phyloP scores from a whole-genome alignment of 1,139 yeast species.

The Debaryomyces robertsiae region DNA sequence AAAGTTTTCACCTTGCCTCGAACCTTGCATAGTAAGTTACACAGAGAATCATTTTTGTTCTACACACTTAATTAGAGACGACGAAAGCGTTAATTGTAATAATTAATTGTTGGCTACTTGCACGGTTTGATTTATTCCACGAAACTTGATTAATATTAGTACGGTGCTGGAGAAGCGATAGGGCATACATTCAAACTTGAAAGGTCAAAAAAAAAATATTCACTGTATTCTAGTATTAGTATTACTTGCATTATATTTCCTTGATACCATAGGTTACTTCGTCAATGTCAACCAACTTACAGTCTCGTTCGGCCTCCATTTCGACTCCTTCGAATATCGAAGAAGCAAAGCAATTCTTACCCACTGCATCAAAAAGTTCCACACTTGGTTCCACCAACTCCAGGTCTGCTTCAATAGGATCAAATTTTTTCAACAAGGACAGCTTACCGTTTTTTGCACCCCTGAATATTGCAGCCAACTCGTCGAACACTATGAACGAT shows the following conservation, averaged over 20 bases:
- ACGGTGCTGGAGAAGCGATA: slow-evolving; percentile 1
- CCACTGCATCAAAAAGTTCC: slow-evolving; percentile 1
- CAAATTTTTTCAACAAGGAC: slow-evolving; percentile 29
- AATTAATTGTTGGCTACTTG: not conserved
- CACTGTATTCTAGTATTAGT: slow-evolving; percentile 5
- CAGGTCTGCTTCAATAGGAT: slow-evolving; percentile 30
- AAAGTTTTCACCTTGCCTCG: slow-evolving; percentile 6
- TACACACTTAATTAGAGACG: slow-evolving; percentile 4
- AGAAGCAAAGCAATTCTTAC: slow-evolving; percentile 4
- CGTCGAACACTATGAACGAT: slow-evolving; percentile 15
- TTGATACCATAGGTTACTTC: slow-evolving; percentile 3
- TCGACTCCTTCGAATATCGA: slow-evolving; percentile 18
- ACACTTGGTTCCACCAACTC: slow-evolving; percentile 9
- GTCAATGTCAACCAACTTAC: slow-evolving; percentile 13
- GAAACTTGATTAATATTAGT: not conserved
- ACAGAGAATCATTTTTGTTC: slow-evolving; percentile 5
- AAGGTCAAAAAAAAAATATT: slow-evolving; percentile 2
- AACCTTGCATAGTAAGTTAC: slow-evolving; percentile 4
- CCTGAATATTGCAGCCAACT: slow-evolving; percentile 12
- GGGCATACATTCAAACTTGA: not conserved
- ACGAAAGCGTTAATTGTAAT: not conserved
- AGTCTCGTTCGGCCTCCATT: slow-evolving; percentile 23
- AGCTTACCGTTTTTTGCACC: slow-evolving; percentile 21
- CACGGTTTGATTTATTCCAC: not conserved
- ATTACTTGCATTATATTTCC: slow-evolving; percentile 7